Conservation (phyloP, 1,139 yeast genomes). For the Debaryomyces psychrophilus region DNA sequence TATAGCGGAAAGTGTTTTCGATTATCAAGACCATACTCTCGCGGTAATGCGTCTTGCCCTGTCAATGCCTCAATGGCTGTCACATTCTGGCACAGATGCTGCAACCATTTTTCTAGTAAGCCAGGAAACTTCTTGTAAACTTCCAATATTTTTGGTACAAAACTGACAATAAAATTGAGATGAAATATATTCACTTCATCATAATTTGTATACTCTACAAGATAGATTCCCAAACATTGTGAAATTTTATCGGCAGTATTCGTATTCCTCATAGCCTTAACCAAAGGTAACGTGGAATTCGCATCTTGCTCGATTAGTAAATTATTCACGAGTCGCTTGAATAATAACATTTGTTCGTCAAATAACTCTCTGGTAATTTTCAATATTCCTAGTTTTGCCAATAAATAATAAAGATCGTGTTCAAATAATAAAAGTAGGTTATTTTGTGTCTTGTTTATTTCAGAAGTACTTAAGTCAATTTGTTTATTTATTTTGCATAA, state of each 20-base stretch:
- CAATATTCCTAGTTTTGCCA: constrained; percentile 15
- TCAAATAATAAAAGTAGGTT: constrained; percentile 8
- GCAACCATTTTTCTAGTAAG: constrained; percentile 16
- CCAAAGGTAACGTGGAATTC: constrained; percentile 1
- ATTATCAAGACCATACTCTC: background rate
- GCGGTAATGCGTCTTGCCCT: background rate
- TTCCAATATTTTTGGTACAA: constrained; percentile 12
- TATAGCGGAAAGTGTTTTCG: constrained; percentile 13
- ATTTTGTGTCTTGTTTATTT: background rate
- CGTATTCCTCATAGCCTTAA: background rate
- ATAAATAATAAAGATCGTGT: constrained; percentile 11
- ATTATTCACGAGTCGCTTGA: constrained; percentile 16
- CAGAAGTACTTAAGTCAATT: constrained; percentile 8
- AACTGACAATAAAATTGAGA: constrained; percentile 13
- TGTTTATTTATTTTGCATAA: constrained; percentile 12
- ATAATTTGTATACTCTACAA: constrained; percentile 12
- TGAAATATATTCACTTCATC: constrained; percentile 14
- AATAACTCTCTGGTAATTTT: constrained; percentile 13
- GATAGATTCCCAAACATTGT: constrained; percentile 15
- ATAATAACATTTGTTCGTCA: constrained; percentile 17
- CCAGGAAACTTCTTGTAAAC: constrained; percentile 14
- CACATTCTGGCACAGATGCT: constrained; percentile 3
- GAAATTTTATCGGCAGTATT: constrained; percentile 8
- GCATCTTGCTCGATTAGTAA: constrained; percentile 11
- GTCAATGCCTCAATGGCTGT: constrained; percentile 4